Evolutionary conservation across 1,139 yeast genomes (phyloP).

Genomic region (Kluyveromyces sp.): DNA sequence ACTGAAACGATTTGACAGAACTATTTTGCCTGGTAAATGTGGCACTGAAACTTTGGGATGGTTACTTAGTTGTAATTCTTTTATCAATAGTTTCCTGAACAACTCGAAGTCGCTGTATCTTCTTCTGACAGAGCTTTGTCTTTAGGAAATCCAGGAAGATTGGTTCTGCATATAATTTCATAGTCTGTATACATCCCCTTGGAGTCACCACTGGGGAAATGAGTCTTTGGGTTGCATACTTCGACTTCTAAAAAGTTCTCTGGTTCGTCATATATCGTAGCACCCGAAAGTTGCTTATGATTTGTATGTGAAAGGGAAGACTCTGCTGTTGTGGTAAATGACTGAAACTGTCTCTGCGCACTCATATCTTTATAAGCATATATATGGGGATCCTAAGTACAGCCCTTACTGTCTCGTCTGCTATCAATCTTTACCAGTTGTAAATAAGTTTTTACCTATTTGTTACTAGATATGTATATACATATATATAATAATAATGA

Average conservation of each 20-base stretch:
- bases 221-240: conserved; percentile 36
- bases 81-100: conserved; percentile 60
- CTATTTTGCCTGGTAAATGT: conserved; percentile 77
- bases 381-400: neutral
- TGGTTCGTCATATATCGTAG: conserved; percentile 73
- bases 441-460: too few relatives aligned
- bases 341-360: conserved; percentile 19
- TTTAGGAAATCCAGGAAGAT: conserved; percentile 78
- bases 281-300: conserved; percentile 64
- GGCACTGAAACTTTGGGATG: conserved; percentile 62
- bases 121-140: conserved; percentile 65
- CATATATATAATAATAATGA: too few relatives aligned
- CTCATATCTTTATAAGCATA: neutral
- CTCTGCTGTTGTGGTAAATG: conserved; percentile 26
- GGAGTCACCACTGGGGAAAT: conserved; percentile 56
- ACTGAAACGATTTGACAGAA: conserved; percentile 60
- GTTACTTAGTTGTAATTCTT: conserved; percentile 36
- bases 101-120: conserved; percentile 86
- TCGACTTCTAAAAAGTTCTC: conserved; percentile 92
- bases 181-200: conserved; percentile 79
- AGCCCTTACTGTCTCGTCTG: neutral
- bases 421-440: neutral
- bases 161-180: conserved; percentile 78
- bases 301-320: conserved; percentile 28
- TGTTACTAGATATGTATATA: too few relatives aligned